A percentile compares a stretch with the other conserved stretches of the same genome.
Evolutionary conservation across 768 basidiomycete species (phyloP).

Genomic region (Rhizopogon roseolus): DNA sequence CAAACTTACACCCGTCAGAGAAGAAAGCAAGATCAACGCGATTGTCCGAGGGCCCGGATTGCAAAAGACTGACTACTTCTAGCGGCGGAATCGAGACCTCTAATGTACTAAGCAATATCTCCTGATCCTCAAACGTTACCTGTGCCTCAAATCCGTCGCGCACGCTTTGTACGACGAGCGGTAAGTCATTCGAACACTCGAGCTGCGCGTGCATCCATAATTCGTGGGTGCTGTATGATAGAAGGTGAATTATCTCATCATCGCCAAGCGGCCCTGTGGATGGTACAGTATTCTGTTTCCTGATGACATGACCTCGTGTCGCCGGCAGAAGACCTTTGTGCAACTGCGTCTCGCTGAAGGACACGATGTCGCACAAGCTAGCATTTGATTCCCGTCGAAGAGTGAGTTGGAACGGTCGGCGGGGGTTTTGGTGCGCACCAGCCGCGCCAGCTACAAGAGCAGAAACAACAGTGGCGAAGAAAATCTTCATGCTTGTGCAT

Average conservation of each 20-base stretch:
- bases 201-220: constrained; percentile 10
- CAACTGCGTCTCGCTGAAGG: background rate
- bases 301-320: background rate
- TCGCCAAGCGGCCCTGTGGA: background rate
- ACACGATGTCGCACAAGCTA: background rate
- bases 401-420: background rate
- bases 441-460: background rate
- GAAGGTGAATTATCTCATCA: background rate
- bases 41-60: constrained; percentile 59
- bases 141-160: constrained; percentile 4
- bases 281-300: background rate
- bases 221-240: background rate
- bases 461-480: background rate
- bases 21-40: constrained; percentile 76
- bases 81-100: constrained; percentile 35
- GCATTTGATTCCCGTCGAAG: background rate
- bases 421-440: background rate
- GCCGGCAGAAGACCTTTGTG: background rate
- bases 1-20: constrained; percentile 65
- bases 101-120: background rate
- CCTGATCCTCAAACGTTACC: background rate
- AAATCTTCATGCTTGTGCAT: background rate
- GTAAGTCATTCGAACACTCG: constrained; percentile 21
- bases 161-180: background rate
- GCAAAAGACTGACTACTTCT: constrained; percentile 50